Evolutionary conservation across 495 filamentous ascomycete species (phyloP).

Genomic region (Ramalina intermedia): DNA sequence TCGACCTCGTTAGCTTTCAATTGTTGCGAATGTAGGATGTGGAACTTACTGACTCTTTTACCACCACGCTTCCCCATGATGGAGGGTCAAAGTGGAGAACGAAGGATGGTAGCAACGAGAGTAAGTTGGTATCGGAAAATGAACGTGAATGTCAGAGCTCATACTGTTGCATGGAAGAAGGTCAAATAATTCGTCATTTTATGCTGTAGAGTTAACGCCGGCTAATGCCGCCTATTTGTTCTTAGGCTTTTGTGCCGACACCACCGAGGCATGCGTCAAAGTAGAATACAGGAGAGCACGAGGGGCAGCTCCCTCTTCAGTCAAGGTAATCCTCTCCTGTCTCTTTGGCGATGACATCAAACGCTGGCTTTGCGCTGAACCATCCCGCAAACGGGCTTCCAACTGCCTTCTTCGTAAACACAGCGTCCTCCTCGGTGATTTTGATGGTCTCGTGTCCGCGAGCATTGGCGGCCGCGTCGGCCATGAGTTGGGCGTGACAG

Average conservation of each 20-base stretch:
- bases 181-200: no score
- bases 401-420: conserved; percentile 50
- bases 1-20: background rate
- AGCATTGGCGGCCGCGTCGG: conserved; percentile 58
- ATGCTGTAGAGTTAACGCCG: no score
- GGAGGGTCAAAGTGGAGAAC: background rate
- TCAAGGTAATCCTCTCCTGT: conserved; percentile 43
- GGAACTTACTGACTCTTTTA: conserved; percentile 19
- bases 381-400: conserved; percentile 48
- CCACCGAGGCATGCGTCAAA: no score
- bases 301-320: conserved; percentile 12
- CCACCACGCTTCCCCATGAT: conserved; percentile 23
- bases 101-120: no score
- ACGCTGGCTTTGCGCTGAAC: conserved; percentile 60
- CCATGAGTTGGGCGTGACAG: conserved; percentile 61
- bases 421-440: conserved; percentile 53
- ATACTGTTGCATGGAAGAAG: no score
- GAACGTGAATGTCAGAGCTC: no score
- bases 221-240: no score
- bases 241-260: no score
- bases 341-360: conserved; percentile 57
- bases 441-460: conserved; percentile 49
- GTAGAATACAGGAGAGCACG: no score
- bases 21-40: background rate
- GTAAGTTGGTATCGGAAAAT: no score